Evolutionary conservation across 2,329 filamentous ascomycete species (phyloP).

Genomic region (Aspergillus proliferans): DNA sequence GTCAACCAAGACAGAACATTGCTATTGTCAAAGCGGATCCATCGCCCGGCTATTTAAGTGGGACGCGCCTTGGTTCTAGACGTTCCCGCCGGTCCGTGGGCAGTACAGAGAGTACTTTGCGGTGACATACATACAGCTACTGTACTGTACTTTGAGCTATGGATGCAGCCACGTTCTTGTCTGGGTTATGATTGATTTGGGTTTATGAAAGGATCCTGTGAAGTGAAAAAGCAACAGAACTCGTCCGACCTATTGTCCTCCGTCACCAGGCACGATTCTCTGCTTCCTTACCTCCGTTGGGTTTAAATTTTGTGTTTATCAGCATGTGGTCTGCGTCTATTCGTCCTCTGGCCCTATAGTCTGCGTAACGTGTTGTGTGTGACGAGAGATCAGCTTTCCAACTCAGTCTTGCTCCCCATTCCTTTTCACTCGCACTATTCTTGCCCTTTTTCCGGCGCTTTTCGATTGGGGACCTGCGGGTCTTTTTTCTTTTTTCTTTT

Average conservation of each 20-base stretch:
- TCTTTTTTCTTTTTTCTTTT: conserved; percentile 5
- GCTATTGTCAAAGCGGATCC: too few species aligned
- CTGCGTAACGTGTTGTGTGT: conserved; percentile 31
- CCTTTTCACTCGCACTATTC: conserved; percentile 4
- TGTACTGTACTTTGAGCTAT: conserved; percentile 1
- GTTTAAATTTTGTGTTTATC: conserved; percentile 1
- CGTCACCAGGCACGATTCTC: too few species aligned
- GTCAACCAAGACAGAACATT: too few species aligned
- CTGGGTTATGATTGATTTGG: conserved; percentile 7
- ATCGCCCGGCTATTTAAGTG: too few species aligned
- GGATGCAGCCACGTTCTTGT: conserved; percentile 9
- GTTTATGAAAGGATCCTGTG: conserved; percentile 1
- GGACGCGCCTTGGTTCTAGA: not conserved
- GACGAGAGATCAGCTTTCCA: conserved; percentile 14
- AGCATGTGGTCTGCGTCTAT: conserved; percentile 33
- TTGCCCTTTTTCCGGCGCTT: conserved; percentile 2
- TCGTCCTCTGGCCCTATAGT: conserved; percentile 22
- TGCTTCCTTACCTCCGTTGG: too few species aligned
- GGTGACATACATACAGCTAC: not conserved
- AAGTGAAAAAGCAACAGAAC: conserved; percentile 2
- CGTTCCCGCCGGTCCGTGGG: not conserved
- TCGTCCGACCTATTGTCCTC: too few species aligned
- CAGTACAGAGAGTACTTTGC: not conserved
- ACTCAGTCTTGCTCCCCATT: conserved; percentile 2
- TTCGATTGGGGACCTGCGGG: not conserved